phyloP scores from a whole-genome alignment of 73 alveolate genomes.

The Paramecium biaurelia region DNA sequence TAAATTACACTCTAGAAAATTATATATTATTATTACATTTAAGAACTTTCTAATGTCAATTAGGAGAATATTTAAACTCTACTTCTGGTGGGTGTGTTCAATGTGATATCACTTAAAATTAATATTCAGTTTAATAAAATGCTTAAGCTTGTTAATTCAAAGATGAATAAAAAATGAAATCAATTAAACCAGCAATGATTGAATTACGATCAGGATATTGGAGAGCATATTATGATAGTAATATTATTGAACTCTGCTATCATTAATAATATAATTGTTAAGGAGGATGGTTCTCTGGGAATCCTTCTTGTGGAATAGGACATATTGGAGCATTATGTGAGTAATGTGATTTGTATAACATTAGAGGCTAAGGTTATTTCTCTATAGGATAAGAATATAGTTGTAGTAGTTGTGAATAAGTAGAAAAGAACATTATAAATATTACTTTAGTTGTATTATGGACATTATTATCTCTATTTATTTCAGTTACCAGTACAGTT shows the following conservation, averaged over 20 bases:
- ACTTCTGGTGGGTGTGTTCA: background rate
- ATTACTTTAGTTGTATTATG: background rate
- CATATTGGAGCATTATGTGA: slow-evolving; percentile 8
- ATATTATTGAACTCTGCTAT: background rate
- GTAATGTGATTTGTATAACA: background rate
- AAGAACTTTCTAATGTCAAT: background rate
- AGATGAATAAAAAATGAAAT: background rate
- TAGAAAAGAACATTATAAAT: background rate
- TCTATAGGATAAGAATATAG: background rate
- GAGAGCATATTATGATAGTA: background rate
- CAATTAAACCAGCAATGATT: background rate
- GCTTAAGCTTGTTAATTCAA: background rate
- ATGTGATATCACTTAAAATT: background rate
- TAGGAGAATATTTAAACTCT: background rate
- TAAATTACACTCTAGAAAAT: background rate
- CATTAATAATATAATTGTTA: background rate
- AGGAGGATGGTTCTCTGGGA: background rate
- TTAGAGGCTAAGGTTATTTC: background rate
- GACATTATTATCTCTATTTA: background rate
- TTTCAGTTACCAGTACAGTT: background rate
- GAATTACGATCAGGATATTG: slow-evolving; percentile 7
- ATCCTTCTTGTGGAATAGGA: background rate
- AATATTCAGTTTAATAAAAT: background rate
- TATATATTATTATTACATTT: background rate
- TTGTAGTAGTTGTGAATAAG: background rate